Conservation (phyloP, 768 basidiomycete species). For the Rhodocollybia butyracea region DNA sequence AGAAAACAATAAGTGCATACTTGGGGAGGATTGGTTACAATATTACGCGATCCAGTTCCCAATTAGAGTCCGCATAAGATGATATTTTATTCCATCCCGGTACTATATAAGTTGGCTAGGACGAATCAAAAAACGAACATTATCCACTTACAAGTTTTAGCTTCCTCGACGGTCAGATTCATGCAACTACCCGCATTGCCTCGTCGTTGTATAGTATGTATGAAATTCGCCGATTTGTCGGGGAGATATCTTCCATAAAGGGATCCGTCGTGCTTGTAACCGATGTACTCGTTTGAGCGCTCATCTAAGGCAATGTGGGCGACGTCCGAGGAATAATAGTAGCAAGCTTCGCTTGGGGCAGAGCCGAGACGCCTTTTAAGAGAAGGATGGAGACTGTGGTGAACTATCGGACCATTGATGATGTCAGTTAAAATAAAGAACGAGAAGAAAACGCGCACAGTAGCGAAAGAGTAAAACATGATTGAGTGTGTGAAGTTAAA, state of each 20-base stretch:
- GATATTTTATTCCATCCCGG: conserved; percentile 8
- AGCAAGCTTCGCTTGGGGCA: no score
- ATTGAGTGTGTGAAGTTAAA: no score
- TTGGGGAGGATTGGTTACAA: conserved; percentile 13
- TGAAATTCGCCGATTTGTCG: not conserved
- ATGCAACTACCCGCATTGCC: no score
- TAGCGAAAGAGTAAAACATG: no score
- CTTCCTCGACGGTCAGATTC: not conserved
- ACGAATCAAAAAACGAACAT: not conserved
- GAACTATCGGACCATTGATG: no score
- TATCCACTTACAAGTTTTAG: not conserved
- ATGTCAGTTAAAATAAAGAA: no score
- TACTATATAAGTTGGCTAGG: not conserved
- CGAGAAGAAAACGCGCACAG: no score
- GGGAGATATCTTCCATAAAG: conserved; percentile 1
- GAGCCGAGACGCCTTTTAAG: no score
- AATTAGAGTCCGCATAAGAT: conserved; percentile 11
- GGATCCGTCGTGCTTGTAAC: conserved; percentile 4
- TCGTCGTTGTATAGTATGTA: no score
- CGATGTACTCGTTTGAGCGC: not conserved
- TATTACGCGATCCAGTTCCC: conserved; percentile 9
- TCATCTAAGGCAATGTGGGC: conserved; percentile 7
- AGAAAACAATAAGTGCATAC: not conserved
- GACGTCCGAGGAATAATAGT: conserved; percentile 7
- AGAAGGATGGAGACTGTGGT: no score